Evolutionary conservation across 164 flowering plant genomes (phyloP).

Genomic region (Saururus chinensis): DNA sequence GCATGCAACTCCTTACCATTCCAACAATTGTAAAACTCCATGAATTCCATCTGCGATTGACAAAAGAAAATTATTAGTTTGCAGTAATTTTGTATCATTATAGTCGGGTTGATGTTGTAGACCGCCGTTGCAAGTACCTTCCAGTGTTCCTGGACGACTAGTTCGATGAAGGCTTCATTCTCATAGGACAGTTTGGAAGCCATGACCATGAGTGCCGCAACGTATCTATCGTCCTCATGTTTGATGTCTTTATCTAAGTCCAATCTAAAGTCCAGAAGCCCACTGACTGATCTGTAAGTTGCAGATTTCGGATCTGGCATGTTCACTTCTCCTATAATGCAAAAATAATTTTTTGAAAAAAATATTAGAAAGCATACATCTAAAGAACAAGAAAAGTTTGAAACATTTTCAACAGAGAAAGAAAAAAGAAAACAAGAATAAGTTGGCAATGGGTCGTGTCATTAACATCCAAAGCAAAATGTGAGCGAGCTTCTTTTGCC

Average conservation of each 20-base stretch:
- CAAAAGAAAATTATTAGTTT: neutral
- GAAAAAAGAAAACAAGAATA: neutral
- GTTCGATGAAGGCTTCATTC: slow-evolving; percentile 2
- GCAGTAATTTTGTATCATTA: too few relatives aligned
- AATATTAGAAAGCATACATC: neutral
- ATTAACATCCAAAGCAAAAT: neutral
- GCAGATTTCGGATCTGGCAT: slow-evolving; percentile 3
- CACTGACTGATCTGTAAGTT: slow-evolving; percentile 1
- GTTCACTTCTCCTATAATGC: neutral
- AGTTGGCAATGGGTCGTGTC: neutral
- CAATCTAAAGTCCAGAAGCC: neutral
- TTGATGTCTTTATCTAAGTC: neutral
- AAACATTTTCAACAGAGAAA: neutral
- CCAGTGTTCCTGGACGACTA: neutral
- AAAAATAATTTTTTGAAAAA: neutral
- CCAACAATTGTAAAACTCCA: slow-evolving; percentile 1
- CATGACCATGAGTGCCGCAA: slow-evolving; percentile 4
- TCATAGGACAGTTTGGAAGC: slow-evolving; percentile 5
- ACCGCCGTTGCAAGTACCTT: neutral
- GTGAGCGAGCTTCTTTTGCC: neutral
- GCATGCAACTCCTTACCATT: neutral
- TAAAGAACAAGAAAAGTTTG: neutral
- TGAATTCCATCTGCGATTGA: neutral
- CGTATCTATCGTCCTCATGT: neutral
- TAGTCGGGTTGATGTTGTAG: too few relatives aligned